phyloP scores from a whole-genome alignment of 352 stramenopile genomes.

The Hyaloperonospora arabidopsidis region DNA sequence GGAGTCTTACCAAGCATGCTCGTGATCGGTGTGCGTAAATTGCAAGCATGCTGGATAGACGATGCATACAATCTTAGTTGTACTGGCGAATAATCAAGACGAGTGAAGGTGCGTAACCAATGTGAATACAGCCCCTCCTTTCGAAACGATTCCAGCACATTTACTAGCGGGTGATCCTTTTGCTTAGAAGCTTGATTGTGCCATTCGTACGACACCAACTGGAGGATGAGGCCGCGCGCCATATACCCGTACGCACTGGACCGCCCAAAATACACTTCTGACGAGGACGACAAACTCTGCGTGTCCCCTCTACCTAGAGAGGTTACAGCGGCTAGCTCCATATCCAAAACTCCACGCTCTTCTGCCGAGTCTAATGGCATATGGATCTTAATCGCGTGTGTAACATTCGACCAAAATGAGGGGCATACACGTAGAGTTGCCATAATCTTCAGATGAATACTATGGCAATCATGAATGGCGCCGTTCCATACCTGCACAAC shows the following conservation, averaged over 20 bases:
- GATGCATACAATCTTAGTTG: constrained; percentile 20
- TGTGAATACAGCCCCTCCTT: constrained; percentile 58
- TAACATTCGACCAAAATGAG: constrained; percentile 58
- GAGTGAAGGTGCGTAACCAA: constrained; percentile 59
- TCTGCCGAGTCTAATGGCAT: constrained; percentile 41
- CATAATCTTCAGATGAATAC: constrained; percentile 45
- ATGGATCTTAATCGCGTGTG: constrained; percentile 44
- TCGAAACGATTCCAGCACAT: constrained; percentile 51
- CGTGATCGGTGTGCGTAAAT: constrained; percentile 1
- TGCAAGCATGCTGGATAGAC: constrained; percentile 19
- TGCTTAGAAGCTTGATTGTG: constrained; percentile 34
- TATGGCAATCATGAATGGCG: constrained; percentile 28
- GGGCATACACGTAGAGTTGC: constrained; percentile 26
- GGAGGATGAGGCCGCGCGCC: constrained; percentile 48
- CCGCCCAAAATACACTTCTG: constrained; percentile 39
- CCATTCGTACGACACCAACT: constrained; percentile 61
- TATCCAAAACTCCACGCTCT: constrained; percentile 33
- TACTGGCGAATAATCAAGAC: constrained; percentile 42
- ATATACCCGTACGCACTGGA: constrained; percentile 54
- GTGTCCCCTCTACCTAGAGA: constrained; percentile 15
- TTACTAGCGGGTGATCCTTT: constrained; percentile 31
- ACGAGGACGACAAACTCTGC: constrained; percentile 9
- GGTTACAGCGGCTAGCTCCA: constrained; percentile 28
- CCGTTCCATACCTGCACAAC: constrained; percentile 52
- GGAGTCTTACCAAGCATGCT: constrained; percentile 17